Evolutionary conservation across 1,284 basidiomycete genomes (phyloP), one percentile per base, ranked within the genome.

Genomic region (Prillingera fragicola): DNA sequence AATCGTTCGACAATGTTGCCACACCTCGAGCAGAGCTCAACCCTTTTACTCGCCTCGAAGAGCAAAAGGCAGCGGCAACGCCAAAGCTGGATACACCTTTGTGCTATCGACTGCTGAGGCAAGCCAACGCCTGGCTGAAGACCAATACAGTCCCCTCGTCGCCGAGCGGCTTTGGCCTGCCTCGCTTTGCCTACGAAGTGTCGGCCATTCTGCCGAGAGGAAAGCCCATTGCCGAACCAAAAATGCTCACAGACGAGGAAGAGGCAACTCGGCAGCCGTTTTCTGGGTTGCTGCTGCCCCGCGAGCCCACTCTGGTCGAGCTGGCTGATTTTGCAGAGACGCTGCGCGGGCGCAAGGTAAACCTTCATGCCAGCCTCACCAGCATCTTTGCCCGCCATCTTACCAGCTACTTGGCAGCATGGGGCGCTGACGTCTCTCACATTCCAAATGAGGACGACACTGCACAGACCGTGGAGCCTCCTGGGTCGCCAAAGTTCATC

Each of bases 391-490:
- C 89, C 0, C 84, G 86, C 38, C 87, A 92, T 65, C 74, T 96
- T 21, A 89, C 88, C 26, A 85, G 83, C 55, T 92, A 92, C 69
- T 77, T 95, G 44, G 86, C 85, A n/a, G 80, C 85, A 4, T 95
- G 91, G 90, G 89, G 89, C 14, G 78, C 95, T 78, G 87, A 94
- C 59, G 83, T 95, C 33, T 83, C 80, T 40, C 87, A 89, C 68
- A 77, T 88, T 27, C 82, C 87, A 4, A 77, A 69, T 22, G 70
- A 72, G 29, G 58, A 60, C 6, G 65, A 66, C 7, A 35, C 13
- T 17, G 33, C 12, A 17, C 36, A 33, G n/a, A 26, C 24, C 5
- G 4, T 15, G 6, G 33, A 45, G 14, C 9, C 26, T 10, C 26
- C 33, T 3, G 32, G 46, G 17, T 44, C 47, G 22, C 56, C 61